Conservation (phyloP, 768 basidiomycete species). For the Epithele typhae region DNA sequence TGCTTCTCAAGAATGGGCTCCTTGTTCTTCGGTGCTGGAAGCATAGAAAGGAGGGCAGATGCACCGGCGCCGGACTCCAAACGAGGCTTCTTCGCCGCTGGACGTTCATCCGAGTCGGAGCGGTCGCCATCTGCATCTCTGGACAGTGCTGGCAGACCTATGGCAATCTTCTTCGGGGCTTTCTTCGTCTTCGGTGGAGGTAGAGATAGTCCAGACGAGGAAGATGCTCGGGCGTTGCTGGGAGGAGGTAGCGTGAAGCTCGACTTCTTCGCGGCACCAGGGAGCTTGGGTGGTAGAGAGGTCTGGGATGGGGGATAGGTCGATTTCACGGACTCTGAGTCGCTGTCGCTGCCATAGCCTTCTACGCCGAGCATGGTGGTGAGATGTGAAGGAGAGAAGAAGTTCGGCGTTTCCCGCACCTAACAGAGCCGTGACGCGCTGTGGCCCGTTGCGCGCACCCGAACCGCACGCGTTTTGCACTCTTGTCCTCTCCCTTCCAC, state of each 20-base stretch:
- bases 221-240: slow-evolving; percentile 7
- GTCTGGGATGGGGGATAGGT: slow-evolving; percentile 6
- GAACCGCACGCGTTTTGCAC: slow-evolving; percentile 12
- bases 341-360: slow-evolving; percentile 69
- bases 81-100: slow-evolving; percentile 56
- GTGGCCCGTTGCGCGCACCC: no score
- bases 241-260: slow-evolving; percentile 35
- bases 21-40: slow-evolving; percentile 68
- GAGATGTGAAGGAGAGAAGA: slow-evolving; percentile 1
- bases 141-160: slow-evolving; percentile 49
- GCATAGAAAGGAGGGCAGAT: slow-evolving; percentile 66
- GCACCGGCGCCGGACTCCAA: slow-evolving; percentile 49
- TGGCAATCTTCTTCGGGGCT: slow-evolving; percentile 57
- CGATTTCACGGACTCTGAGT: slow-evolving; percentile 22
- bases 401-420: slow-evolving; percentile 13
- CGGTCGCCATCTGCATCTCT: slow-evolving; percentile 33
- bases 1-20: slow-evolving; percentile 36
- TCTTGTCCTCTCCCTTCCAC: slow-evolving; percentile 1
- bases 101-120: slow-evolving; percentile 33
- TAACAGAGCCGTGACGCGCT: no score
- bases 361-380: slow-evolving; percentile 67
- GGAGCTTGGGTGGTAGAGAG: slow-evolving; percentile 16
- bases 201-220: slow-evolving; percentile 25
- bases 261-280: slow-evolving; percentile 27
- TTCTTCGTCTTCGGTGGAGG: slow-evolving; percentile 43